A percentile compares a stretch with the other conserved stretches of the same genome.
These are phyloP conservation scores for Lichtheimia ornata DNA, from an alignment of 371 early-diverging fungal genomes.

Conservation along the genomic window DNA sequence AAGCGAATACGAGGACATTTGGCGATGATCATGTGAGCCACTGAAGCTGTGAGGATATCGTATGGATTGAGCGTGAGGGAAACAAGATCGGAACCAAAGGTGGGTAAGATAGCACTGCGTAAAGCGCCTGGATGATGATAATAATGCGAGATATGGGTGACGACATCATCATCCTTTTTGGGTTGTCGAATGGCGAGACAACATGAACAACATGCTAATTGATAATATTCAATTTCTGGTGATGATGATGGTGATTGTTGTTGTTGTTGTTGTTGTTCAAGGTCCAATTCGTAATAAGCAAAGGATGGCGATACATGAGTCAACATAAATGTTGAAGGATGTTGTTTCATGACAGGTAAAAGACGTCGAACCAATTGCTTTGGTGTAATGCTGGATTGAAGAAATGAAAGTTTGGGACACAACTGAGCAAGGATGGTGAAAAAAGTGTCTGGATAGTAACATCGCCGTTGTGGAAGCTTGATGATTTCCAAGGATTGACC, in stretches of 20 bases:
- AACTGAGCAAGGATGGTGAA: constrained; percentile 22
- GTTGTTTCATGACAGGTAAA: constrained; percentile 4
- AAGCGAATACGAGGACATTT: constrained; percentile 46
- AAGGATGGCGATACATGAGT: constrained; percentile 27
- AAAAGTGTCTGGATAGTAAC: constrained; percentile 25
- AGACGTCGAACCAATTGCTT: constrained; percentile 19
- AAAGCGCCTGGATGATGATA: constrained; percentile 49
- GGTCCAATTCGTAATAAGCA: not conserved
- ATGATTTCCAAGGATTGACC: constrained; percentile 36
- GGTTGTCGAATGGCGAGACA: constrained; percentile 24
- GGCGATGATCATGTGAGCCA: constrained; percentile 34
- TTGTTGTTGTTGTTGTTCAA: too few species aligned
- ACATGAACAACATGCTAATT: constrained; percentile 41
- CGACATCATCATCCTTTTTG: constrained; percentile 4
- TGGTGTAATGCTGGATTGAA: constrained; percentile 35
- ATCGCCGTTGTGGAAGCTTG: constrained; percentile 33
- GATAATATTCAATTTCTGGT: constrained; percentile 3
- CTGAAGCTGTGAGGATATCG: constrained; percentile 36
- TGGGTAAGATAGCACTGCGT: constrained; percentile 45
- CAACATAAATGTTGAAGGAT: constrained; percentile 30
- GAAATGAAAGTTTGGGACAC: constrained; percentile 34
- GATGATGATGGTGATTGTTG: not conserved
- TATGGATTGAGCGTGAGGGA: constrained; percentile 40
- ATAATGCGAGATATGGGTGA: constrained; percentile 46
- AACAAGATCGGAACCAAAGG: constrained; percentile 42